Conservation (phyloP, 371 early-diverging fungal genomes). For the Funneliformis caledonium region DNA sequence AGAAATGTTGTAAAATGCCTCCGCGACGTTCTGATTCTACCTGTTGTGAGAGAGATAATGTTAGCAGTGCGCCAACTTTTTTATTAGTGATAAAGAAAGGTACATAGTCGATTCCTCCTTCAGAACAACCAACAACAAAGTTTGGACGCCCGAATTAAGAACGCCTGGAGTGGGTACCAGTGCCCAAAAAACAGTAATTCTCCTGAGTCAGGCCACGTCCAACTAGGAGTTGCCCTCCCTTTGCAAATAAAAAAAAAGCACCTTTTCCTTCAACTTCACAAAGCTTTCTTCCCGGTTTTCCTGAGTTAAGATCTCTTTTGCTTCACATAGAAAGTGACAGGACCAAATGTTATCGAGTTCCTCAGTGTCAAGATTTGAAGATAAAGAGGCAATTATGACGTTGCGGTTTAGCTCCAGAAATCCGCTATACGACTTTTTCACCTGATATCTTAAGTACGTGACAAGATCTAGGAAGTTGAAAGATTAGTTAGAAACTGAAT, state of each 20-base stretch:
- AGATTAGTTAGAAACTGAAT: too few relatives aligned
- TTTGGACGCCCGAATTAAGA: neutral
- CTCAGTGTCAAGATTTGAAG: neutral
- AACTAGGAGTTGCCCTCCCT: neutral
- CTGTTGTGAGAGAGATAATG: neutral
- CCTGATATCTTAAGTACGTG: too few relatives aligned
- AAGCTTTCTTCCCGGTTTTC: neutral
- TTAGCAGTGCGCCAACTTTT: neutral
- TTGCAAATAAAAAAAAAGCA: conserved; percentile 13
- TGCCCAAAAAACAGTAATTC: neutral
- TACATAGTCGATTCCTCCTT: neutral
- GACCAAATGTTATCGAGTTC: neutral
- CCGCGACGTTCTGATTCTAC: too few relatives aligned
- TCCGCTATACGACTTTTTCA: too few relatives aligned
- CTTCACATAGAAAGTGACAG: neutral
- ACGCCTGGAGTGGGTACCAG: neutral
- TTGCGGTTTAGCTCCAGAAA: too few relatives aligned
- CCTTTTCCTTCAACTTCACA: neutral
- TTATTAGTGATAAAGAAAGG: neutral
- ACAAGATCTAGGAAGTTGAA: too few relatives aligned
- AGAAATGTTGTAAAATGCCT: too few relatives aligned
- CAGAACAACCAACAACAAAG: neutral
- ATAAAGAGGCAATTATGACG: neutral
- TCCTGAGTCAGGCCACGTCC: neutral
- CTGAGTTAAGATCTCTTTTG: neutral